Percentiles rank a stretch among this genome's conserved stretches.
These are phyloP conservation scores for Cardamine occulta DNA, from an alignment of 345 rosid species.

Conservation along the genomic window DNA sequence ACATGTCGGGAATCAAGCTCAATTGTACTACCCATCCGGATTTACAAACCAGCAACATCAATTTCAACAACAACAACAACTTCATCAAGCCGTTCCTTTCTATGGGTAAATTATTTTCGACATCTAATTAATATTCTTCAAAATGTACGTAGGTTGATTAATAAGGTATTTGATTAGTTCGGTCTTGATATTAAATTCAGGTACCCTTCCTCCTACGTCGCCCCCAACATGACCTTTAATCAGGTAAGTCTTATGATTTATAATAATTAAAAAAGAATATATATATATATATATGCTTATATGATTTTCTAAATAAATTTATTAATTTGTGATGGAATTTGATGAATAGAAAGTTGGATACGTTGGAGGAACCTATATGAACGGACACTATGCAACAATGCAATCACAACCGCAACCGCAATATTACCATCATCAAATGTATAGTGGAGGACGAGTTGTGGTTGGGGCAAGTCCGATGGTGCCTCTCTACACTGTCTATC, in stretches of 20 bases:
- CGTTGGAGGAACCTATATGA: slow-evolving; percentile 74
- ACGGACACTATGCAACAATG: slow-evolving; percentile 56
- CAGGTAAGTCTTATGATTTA: slow-evolving; percentile 54
- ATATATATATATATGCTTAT: background rate
- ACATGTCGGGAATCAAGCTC: slow-evolving; percentile 65
- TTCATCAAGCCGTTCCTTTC: slow-evolving; percentile 74
- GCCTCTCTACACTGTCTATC: slow-evolving; percentile 84
- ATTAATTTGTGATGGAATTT: background rate
- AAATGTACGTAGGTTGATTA: background rate
- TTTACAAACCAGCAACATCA: slow-evolving; percentile 58
- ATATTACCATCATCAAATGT: slow-evolving; percentile 41
- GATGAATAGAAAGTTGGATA: slow-evolving; percentile 66
- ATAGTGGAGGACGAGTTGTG: slow-evolving; percentile 58
- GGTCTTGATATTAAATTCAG: slow-evolving; percentile 43
- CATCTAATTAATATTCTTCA: slow-evolving; percentile 14
- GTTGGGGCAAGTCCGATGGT: slow-evolving; percentile 74
- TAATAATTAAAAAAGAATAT: background rate
- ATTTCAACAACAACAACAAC: slow-evolving; percentile 24
- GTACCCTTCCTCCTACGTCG: slow-evolving; percentile 71
- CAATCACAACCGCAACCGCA: slow-evolving; percentile 38
- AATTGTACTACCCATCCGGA: slow-evolving; percentile 79
- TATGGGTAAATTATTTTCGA: slow-evolving; percentile 59
- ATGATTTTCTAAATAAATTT: background rate
- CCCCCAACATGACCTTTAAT: slow-evolving; percentile 65
- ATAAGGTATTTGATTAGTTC: slow-evolving; percentile 17